Base-by-base conservation (phyloP, 106 monocot species). In the Dendrobium officinale region DNA sequence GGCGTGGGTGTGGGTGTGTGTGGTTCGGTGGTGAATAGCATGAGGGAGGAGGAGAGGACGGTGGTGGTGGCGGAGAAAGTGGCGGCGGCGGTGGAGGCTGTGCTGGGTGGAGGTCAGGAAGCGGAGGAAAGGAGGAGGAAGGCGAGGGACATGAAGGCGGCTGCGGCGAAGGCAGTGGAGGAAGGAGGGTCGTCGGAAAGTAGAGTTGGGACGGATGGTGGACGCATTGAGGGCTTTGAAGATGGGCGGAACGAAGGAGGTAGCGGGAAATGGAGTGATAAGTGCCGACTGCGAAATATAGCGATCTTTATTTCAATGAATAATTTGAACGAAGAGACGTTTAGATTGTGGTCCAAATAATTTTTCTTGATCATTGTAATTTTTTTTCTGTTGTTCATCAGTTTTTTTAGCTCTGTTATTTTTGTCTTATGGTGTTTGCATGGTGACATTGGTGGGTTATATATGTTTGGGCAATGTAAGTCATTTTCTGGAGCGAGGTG, bases 1-100 rank as follows among this genome's bases (percentile, higher is more conserved):
- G 24, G 42, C 49, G 15, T 81, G n/a, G 75, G 56, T 5, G 83
- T 79, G 43, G 37, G 77, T 2, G 51, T 82, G 29, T n/a, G n/a
- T n/a, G 82, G 82, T 2, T 43, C 44, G 73, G 51, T 67, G 27
- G 44, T 42, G 9, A 31, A 33, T 1, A 51, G n/a, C 7, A 11
- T 6, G 7, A 72, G 20, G 9, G 67, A 6, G 10, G 67, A 26
- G 18, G 64, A 66, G 64, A 20, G 24, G 27, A 73, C 9, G 4
- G 2, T 64, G 18, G n/a, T 64, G 18, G 67, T 7, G 8, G 67
- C n/a, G 67, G 27, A 67, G 67, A 67, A 17, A 1, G 67, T 48
- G 49, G 42, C 37, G 26, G 9, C n/a, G 29, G 67, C 27, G 67
- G 67, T 67, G 24, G 67, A 67, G 22, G 26, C 8, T 4, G 67